Evolutionary conservation across 2,329 filamentous ascomycete genomes (phyloP).

Genomic region (Monosporascus ibericus): DNA sequence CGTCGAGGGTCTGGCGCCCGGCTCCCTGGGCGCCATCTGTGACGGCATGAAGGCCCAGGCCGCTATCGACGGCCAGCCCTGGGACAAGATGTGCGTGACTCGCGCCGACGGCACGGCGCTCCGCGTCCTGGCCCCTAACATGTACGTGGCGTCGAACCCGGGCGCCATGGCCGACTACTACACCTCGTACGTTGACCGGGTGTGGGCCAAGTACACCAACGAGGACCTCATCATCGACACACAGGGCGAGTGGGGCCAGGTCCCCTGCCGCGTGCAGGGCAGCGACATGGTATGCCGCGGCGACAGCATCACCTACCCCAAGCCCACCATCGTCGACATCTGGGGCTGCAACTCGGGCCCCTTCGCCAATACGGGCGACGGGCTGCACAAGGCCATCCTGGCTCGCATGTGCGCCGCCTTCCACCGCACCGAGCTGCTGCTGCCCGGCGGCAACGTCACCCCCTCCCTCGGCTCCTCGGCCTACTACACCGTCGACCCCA

Average conservation of each 20-base stretch:
- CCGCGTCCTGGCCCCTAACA: constrained; percentile 36
- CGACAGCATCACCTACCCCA: constrained; percentile 31
- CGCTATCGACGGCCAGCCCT: constrained; percentile 28
- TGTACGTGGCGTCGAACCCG: constrained; percentile 27
- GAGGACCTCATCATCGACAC: constrained; percentile 34
- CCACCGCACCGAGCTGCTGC: constrained; percentile 35
- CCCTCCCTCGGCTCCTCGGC: constrained; percentile 28
- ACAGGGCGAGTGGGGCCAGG: constrained; percentile 23
- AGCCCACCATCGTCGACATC: constrained; percentile 36
- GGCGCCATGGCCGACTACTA: constrained; percentile 33
- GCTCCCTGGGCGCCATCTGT: constrained; percentile 35
- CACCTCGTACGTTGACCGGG: constrained; percentile 34
- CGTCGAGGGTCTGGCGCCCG: constrained; percentile 32
- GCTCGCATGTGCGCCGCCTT: constrained; percentile 43
- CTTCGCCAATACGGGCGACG: constrained; percentile 26
- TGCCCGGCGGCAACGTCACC: constrained; percentile 32
- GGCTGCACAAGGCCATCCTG: constrained; percentile 32
- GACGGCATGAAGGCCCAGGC: constrained; percentile 27
- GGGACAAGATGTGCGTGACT: constrained; percentile 35
- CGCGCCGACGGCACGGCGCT: constrained; percentile 25
- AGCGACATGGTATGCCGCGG: constrained; percentile 29
- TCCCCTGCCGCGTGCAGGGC: constrained; percentile 29
- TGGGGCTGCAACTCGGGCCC: constrained; percentile 42
- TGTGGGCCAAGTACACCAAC: constrained; percentile 33
- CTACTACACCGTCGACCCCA: constrained; percentile 40